Evolutionary conservation across 2,329 filamentous ascomycete genomes (phyloP), one percentile per base, ranked within the genome.

Genomic region (Penicillium polonicum): DNA sequence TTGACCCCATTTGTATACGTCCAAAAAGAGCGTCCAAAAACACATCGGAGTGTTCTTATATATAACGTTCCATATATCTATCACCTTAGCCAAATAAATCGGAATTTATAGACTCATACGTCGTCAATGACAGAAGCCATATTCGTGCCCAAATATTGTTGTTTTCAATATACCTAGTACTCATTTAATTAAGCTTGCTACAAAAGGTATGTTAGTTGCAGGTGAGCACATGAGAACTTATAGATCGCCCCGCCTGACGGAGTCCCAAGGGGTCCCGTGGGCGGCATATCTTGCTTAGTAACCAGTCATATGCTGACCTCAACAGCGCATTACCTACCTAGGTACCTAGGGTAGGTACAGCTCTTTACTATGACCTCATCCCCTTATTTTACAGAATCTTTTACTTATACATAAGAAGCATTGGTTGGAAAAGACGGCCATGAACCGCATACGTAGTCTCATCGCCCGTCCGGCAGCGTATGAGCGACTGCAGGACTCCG

Each of bases 371-470:
- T 46, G 42, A 44, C n/a, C 31, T 29, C 48, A 31, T 21, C 7
- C 13, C 19, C 42, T 48, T 12, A 2, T 29, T 42, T 19, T 25
- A 23, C 23, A 31, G 25, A 13, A 21, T 19, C 13, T 10, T 39
- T n/a, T 17, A 10, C 17, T 25, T 29, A 13, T 25, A n/a, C 9
- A n/a, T 25, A 35, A n/a, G 17, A 25, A 23, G 23, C 8, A 15
- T 10, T 21, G 17, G 15, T 12, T 23, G 12, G 7, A 19, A 35
- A 25, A 35, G 31, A 43, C n/a, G 27, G 33, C 29, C 25, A 76
- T 76, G 74, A 68, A 74, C 48, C 69, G 73, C 52, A 60, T 78
- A 33, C 69, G 72, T 57, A 66, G 64, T 55, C 62, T 75, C 54
- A 63, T 76, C 33, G 60, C 64, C 39, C 68, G 69, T 21, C 65